These are phyloP conservation scores for Tetrapisispora namnaoensis DNA, from an alignment of 805 yeast species.

Conservation along the genomic window DNA sequence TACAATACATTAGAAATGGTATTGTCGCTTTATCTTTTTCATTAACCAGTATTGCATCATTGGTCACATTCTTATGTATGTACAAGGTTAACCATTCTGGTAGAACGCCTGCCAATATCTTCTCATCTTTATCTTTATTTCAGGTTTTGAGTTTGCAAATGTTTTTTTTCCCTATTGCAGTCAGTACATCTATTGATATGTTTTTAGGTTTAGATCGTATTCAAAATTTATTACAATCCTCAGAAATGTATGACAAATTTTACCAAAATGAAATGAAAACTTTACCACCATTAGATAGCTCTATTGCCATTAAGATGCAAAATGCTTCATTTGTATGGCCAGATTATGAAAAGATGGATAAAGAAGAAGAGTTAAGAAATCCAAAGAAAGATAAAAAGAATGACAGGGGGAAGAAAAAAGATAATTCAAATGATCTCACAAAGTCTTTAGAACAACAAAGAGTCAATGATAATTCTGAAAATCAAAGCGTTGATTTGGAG, in stretches of 20 bases:
- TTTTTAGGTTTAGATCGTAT: constrained; percentile 50
- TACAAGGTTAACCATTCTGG: constrained; percentile 34
- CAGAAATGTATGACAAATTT: constrained; percentile 26
- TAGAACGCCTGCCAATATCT: constrained; percentile 50
- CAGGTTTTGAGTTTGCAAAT: constrained; percentile 52
- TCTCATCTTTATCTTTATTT: constrained; percentile 63
- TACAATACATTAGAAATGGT: constrained; percentile 57
- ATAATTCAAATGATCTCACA: background rate
- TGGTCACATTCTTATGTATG: constrained; percentile 44
- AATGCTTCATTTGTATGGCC: constrained; percentile 66
- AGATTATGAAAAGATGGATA: constrained; percentile 31
- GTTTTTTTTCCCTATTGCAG: constrained; percentile 60
- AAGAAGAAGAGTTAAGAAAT: constrained; percentile 22
- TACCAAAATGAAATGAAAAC: constrained; percentile 10
- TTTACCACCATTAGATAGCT: constrained; percentile 12
- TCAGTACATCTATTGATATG: constrained; percentile 62
- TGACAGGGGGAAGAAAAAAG: constrained; percentile 5
- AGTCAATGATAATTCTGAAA: background rate
- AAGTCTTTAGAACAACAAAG: constrained; percentile 1
- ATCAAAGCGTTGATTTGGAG: constrained; percentile 10
- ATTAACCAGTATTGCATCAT: constrained; percentile 61
- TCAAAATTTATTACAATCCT: constrained; percentile 41
- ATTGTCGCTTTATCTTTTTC: constrained; percentile 58
- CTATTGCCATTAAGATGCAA: constrained; percentile 39
- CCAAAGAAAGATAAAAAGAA: constrained; percentile 14